A percentile compares a stretch with the other conserved stretches of the same genome.
Evolutionary conservation across 1,284 basidiomycete genomes (phyloP).

Genomic region (Coniferiporia weirii): DNA sequence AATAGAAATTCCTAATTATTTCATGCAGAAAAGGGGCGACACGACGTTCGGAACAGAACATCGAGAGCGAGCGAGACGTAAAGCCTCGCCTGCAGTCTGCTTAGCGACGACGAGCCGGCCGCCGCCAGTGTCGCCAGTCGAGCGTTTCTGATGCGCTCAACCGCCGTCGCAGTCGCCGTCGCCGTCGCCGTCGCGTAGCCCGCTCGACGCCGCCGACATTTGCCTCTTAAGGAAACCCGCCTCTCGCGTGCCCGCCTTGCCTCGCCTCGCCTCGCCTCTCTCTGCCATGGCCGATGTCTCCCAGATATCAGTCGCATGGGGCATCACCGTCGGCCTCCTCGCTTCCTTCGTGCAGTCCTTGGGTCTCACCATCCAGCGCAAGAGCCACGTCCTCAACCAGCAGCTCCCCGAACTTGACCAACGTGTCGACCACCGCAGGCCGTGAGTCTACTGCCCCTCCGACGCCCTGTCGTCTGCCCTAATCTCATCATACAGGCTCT

Average conservation of each 20-base stretch:
- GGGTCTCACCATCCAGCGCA: constrained; percentile 90
- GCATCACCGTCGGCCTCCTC: constrained; percentile 72
- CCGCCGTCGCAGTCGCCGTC: too few relatives aligned
- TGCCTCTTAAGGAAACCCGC: too few relatives aligned
- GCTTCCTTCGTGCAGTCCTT: constrained; percentile 90
- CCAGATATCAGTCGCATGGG: constrained; percentile 46
- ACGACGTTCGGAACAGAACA: not conserved
- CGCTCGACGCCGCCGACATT: too few relatives aligned
- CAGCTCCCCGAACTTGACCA: constrained; percentile 58
- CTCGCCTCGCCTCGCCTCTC: not conserved
- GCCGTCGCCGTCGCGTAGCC: not conserved
- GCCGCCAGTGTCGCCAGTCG: too few relatives aligned
- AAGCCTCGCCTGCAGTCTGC: not conserved
- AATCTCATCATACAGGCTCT: constrained; percentile 46
- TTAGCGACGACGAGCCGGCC: not conserved
- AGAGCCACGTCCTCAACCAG: constrained; percentile 89
- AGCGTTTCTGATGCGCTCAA: not conserved
- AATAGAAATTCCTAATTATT: not conserved
- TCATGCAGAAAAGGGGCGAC: not conserved
- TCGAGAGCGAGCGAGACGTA: not conserved
- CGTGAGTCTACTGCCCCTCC: constrained; percentile 44
- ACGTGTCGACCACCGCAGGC: constrained; percentile 70
- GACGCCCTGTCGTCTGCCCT: constrained; percentile 13
- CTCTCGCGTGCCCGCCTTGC: not conserved
- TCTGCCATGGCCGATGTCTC: constrained; percentile 10